A percentile compares a stretch with the other conserved stretches of the same genome.
These are phyloP conservation scores for Eucalyptus virginea DNA, from an alignment of 345 rosid genomes.

Conservation along the genomic window DNA sequence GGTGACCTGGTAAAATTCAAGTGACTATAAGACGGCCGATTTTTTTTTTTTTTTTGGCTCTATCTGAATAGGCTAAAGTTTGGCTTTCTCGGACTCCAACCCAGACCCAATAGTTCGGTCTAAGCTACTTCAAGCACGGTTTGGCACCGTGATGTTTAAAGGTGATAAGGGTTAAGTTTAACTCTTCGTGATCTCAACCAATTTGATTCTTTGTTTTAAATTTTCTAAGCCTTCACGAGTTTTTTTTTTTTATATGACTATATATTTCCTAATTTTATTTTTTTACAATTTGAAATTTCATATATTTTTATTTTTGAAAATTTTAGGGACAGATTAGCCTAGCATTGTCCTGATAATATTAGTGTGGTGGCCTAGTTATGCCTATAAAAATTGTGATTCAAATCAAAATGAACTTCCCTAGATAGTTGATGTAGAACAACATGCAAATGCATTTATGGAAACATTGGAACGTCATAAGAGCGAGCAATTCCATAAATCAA, in stretches of 20 bases:
- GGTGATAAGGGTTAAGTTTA: neutral
- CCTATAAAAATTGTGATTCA: neutral
- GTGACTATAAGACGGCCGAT: neutral
- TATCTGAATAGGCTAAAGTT: neutral
- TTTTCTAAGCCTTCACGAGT: neutral
- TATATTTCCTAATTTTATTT: neutral
- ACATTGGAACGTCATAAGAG: too few relatives aligned
- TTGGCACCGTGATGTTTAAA: neutral
- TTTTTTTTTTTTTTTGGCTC: neutral
- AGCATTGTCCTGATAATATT: neutral
- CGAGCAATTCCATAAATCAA: too few relatives aligned
- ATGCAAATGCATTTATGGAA: too few relatives aligned
- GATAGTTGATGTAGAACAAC: neutral
- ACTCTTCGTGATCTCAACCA: neutral
- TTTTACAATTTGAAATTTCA: neutral
- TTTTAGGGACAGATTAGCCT: neutral
- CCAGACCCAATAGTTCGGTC: fast-evolving
- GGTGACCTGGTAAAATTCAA: neutral
- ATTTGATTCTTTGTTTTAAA: neutral
- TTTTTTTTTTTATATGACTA: neutral
- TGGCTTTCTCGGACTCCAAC: neutral
- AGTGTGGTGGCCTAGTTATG: neutral
- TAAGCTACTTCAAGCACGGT: fast-evolving
- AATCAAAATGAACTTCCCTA: neutral
- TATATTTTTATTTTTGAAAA: neutral